Conservation (phyloP, 169 alveolate genomes). For the Amoebophrya sp. region DNA sequence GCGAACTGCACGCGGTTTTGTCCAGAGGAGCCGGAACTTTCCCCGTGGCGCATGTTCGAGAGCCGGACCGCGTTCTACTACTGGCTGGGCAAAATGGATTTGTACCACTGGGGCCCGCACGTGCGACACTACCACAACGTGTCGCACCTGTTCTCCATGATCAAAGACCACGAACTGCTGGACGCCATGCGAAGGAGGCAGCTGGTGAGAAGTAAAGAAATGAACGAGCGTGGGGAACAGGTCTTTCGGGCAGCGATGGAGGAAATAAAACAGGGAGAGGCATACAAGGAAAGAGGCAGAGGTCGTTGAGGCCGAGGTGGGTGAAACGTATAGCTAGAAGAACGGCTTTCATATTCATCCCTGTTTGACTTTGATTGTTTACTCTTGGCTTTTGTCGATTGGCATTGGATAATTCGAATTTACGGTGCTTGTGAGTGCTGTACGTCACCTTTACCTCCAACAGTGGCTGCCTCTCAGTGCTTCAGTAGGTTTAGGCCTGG, state of each 20-base stretch:
- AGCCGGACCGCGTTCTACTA: neutral
- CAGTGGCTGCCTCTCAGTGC: too few species aligned
- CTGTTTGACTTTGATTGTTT: too few species aligned
- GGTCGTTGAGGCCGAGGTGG: too few species aligned
- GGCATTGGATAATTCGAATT: too few species aligned
- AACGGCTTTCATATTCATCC: too few species aligned
- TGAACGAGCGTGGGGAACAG: neutral
- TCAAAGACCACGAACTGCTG: neutral
- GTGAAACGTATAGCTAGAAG: too few species aligned
- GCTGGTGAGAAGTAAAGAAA: neutral
- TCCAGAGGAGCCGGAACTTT: neutral
- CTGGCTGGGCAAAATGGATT: neutral
- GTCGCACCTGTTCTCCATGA: neutral
- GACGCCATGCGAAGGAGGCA: neutral
- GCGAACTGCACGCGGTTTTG: neutral
- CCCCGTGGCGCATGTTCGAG: neutral
- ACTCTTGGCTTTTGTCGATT: too few species aligned
- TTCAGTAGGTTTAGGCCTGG: too few species aligned
- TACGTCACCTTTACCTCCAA: too few species aligned
- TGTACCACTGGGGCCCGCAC: conserved; percentile 6
- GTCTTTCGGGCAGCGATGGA: neutral
- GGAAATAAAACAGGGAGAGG: too few species aligned
- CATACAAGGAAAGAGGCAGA: too few species aligned
- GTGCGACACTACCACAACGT: neutral
- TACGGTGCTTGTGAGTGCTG: too few species aligned